These are phyloP conservation scores for Silene latifolia DNA, from an alignment of 148 eudicot species.

Conservation along the genomic window DNA sequence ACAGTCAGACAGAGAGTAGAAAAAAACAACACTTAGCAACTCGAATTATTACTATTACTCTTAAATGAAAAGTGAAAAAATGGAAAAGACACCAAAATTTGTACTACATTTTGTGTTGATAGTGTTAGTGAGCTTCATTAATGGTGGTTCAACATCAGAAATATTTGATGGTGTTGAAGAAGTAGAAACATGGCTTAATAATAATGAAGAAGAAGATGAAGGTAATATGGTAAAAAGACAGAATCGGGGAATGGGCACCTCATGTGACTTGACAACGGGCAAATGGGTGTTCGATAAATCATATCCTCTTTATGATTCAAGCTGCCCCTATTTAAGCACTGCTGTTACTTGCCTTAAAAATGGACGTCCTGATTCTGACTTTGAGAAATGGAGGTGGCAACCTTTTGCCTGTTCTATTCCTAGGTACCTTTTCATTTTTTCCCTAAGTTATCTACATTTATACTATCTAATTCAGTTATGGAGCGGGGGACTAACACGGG, in stretches of 20 bases:
- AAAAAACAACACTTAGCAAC: not conserved
- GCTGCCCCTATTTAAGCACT: constrained; percentile 67
- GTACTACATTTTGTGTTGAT: not conserved
- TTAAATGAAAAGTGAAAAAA: not conserved
- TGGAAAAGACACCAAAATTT: not conserved
- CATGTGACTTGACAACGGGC: constrained; percentile 56
- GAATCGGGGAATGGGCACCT: constrained; percentile 23
- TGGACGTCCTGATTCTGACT: constrained; percentile 83
- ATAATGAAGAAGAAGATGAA: constrained; percentile 40
- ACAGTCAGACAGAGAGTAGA: no score
- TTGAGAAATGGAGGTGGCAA: constrained; percentile 80
- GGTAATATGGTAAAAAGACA: constrained; percentile 35
- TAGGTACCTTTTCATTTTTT: constrained; percentile 36
- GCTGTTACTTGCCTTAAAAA: constrained; percentile 63
- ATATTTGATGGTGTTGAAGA: not conserved
- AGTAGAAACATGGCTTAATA: constrained; percentile 38
- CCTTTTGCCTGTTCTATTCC: constrained; percentile 64
- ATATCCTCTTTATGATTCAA: constrained; percentile 71
- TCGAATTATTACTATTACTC: no score
- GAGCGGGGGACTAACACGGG: no score
- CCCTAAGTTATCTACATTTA: no score
- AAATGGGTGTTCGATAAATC: constrained; percentile 78
- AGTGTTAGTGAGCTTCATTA: not conserved
- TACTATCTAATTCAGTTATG: no score
- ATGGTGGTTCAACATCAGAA: constrained; percentile 19